A percentile compares a stretch with the other conserved stretches of the same genome.
Conservation (phyloP, 306 rosid species). For the Cajanus cajan region DNA sequence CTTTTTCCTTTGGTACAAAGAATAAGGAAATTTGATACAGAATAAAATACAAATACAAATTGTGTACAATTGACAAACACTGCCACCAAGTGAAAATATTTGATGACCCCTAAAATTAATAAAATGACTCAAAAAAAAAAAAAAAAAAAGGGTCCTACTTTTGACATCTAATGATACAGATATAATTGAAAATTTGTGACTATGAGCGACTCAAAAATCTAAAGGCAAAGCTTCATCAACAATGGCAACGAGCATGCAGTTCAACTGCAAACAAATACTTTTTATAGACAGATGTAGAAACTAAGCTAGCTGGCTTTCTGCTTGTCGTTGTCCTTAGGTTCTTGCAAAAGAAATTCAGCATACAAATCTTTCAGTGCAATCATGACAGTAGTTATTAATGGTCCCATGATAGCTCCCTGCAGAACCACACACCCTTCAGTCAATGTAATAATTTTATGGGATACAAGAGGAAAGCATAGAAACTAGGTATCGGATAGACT, state of each 20-base stretch:
- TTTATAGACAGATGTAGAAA: slow-evolving; percentile 10
- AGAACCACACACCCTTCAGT: slow-evolving; percentile 12
- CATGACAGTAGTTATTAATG: slow-evolving; percentile 89
- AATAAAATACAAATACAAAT: slow-evolving; percentile 20
- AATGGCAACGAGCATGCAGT: slow-evolving; percentile 33
- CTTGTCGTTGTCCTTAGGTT: slow-evolving; percentile 44
- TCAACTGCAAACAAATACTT: slow-evolving; percentile 32
- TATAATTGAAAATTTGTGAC: neutral
- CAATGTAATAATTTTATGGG: neutral
- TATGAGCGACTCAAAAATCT: slow-evolving; percentile 24
- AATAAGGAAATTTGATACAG: slow-evolving; percentile 19
- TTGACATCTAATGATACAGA: slow-evolving; percentile 24
- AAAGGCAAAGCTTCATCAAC: slow-evolving; percentile 18
- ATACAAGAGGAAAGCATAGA: neutral
- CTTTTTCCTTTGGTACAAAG: slow-evolving; percentile 28
- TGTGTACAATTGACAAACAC: slow-evolving; percentile 39
- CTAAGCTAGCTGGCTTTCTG: slow-evolving; percentile 44
- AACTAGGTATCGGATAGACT: neutral
- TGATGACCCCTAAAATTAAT: slow-evolving; percentile 35
- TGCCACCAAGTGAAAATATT: slow-evolving; percentile 31
- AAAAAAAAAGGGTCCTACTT: slow-evolving; percentile 14
- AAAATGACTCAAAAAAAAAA: neutral
- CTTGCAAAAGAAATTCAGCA: slow-evolving; percentile 81
- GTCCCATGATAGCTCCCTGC: slow-evolving; percentile 99
- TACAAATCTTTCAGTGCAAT: slow-evolving; percentile 89